phyloP scores from a whole-genome alignment of 305 asterid genomes.

The Fraxinus ornus region DNA sequence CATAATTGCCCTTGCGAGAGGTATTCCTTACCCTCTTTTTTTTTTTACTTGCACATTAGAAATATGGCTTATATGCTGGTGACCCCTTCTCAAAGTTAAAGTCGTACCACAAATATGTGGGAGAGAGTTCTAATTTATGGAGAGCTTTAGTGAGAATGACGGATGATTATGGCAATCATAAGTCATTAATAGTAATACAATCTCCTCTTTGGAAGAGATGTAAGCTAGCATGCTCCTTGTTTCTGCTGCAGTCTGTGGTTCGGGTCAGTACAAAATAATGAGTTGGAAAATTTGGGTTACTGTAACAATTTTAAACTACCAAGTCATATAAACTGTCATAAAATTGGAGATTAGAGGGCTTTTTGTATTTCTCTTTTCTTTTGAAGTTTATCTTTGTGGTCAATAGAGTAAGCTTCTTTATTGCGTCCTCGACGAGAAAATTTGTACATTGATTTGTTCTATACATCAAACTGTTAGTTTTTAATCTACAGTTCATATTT shows the following conservation, averaged over 20 bases:
- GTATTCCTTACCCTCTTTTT: conserved; percentile 33
- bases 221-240: not conserved
- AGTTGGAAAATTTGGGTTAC: not conserved
- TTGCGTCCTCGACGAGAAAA: not conserved
- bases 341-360: not conserved
- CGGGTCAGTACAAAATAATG: not conserved
- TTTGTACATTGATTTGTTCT: not conserved
- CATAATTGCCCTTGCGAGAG: conserved; percentile 81
- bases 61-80: not conserved
- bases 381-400: not conserved
- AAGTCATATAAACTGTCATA: not conserved
- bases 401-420: not conserved
- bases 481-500: not conserved
- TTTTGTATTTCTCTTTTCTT: not conserved
- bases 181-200: not conserved
- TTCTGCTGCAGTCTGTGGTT: not conserved
- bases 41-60: not conserved
- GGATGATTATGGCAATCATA: not conserved
- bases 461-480: not conserved
- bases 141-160: not conserved
- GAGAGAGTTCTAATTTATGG: not conserved
- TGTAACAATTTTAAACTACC: not conserved
- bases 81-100: not conserved
- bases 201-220: not conserved
- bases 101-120: not conserved